Evolutionary conservation across 106 monocot species (phyloP), one percentile per base, ranked within the genome.

Genomic region (Dendrobium officinale): DNA sequence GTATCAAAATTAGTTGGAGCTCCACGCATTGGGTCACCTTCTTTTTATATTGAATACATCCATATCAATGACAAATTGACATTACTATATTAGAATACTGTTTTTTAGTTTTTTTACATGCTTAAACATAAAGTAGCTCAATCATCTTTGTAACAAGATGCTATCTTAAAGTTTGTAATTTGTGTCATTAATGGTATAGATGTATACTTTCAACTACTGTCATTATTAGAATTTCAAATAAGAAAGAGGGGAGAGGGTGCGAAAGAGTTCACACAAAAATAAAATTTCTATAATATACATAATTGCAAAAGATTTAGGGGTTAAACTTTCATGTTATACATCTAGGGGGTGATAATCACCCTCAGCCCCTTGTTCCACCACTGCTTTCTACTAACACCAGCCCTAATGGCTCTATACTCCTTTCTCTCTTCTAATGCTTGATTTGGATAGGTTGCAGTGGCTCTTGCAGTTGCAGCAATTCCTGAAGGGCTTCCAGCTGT

Each of bases 401-500:
- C 33, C 16, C 13, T 70, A 37, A 7, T 20, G 33, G 41, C 4
- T 20, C 20, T 37, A 74, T 19, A 19, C 1, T 58, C 43, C 20
- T 11, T 72, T 75, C 15, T 86, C 77, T n/a, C n/a, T 11, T 77
- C 27, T 80, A 54, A 27, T 79, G 11, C 66, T 29, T 79, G 4
- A 58, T 75, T n/a, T 76, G 41, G 18, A 73, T 79, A 97, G 97
- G 88, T 97, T 84, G 97, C 97, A 55, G 97, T 97, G 80, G 97
- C 97, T 82, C 89, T 97, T 80, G 97, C 97, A 42, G 96, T 96
- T 85, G 96, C 96, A 85, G 96, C 96, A 42, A 96, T 96, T 85
- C 96, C 96, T 72, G 97, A 97, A 88, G 97, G 97, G 48, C 92
- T 97, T 84, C 97, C 97, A 49, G 97, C 97, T 86, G 97, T 97